A percentile compares a stretch with the other conserved stretches of the same genome.
Conservation (phyloP, 768 basidiomycete species). For the Trametes meyenii region DNA sequence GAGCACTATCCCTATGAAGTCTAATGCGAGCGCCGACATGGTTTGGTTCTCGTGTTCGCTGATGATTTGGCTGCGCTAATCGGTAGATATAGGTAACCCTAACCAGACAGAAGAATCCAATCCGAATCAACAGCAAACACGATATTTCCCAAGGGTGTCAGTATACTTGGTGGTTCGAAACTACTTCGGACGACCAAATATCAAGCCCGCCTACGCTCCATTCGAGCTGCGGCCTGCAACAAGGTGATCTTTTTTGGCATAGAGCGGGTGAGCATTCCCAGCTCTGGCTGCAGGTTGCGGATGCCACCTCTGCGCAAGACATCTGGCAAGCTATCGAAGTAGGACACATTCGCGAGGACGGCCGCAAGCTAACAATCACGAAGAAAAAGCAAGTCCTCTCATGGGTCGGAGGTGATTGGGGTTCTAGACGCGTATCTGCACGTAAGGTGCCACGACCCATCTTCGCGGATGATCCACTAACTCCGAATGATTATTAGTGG, state of each 20-base stretch:
- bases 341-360: not conserved
- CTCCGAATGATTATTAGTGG: not conserved
- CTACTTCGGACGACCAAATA: not conserved
- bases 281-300: not conserved
- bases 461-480: not conserved
- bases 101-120: not conserved
- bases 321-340: not conserved
- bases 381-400: not conserved
- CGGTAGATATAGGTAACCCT: not conserved
- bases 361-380: not conserved
- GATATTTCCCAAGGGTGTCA: not conserved
- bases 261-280: not conserved
- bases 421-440: not conserved
- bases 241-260: not conserved
- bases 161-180: constrained; percentile 7
- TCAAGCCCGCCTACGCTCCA: not conserved
- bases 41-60: not conserved
- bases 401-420: constrained; percentile 4
- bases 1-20: not conserved
- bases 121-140: not conserved
- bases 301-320: not conserved
- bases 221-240: not conserved
- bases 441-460: not conserved
- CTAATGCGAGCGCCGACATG: not conserved
- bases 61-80: not conserved